phyloP scores from a whole-genome alignment of 257 asterid species.

The Voacanga thouarsii region DNA sequence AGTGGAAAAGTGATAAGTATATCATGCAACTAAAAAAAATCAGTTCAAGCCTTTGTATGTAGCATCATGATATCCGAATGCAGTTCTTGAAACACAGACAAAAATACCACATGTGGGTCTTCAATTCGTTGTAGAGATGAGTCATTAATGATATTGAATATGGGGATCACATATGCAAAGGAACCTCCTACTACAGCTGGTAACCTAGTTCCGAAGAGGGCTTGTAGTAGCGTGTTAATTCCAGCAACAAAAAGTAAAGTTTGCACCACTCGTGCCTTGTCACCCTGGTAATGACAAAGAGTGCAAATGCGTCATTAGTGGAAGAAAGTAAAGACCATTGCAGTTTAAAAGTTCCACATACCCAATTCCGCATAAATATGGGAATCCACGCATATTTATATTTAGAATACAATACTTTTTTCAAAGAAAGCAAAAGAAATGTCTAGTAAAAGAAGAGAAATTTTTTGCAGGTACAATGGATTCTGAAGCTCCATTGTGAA shows the following conservation, averaged over 20 bases:
- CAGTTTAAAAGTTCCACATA: not conserved
- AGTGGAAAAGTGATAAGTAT: not conserved
- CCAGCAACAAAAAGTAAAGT: conserved; percentile 94
- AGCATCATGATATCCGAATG: not conserved
- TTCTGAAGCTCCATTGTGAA: not conserved
- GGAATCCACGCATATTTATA: not conserved
- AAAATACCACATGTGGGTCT: conserved; percentile 69
- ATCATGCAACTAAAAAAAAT: not conserved
- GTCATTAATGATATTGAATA: conserved; percentile 66
- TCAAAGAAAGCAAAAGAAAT: not conserved
- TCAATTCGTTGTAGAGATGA: conserved; percentile 63
- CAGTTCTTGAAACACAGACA: not conserved
- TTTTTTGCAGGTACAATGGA: not conserved
- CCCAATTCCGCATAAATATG: not conserved
- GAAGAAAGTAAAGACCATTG: not conserved
- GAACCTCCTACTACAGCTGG: conserved; percentile 98
- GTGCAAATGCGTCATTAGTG: not conserved
- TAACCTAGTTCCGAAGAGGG: conserved; percentile 90
- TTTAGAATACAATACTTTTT: not conserved
- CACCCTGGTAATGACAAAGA: conserved; percentile 51
- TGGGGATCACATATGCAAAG: conserved; percentile 78
- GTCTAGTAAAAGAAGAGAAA: not conserved
- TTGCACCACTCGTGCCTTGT: conserved; percentile 87
- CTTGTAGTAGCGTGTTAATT: conserved; percentile 90
- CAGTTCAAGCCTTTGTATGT: not conserved